Conservation (phyloP, 2,329 filamentous ascomycete genomes). For the Aspergillus bombycis region DNA sequence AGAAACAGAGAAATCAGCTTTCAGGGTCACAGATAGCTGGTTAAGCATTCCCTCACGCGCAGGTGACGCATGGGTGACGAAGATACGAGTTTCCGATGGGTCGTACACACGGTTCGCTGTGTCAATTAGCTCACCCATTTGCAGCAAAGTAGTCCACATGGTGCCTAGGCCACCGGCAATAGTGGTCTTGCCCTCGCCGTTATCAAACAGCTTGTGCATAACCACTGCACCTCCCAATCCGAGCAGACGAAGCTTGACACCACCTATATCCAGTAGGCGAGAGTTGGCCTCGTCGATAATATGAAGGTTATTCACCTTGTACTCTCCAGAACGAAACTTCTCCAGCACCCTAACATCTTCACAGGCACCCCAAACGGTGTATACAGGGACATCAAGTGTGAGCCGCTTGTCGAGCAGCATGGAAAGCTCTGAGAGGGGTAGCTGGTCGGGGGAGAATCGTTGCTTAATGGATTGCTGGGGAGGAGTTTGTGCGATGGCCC, state of each 20-base stretch:
- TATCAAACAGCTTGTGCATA: constrained; percentile 99
- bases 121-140: constrained; percentile 98
- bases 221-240: constrained; percentile 95
- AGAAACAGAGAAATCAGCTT: constrained; percentile 97
- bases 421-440: constrained; percentile 90
- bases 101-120: constrained; percentile 98
- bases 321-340: constrained; percentile 95
- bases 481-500: constrained; percentile 67
- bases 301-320: constrained; percentile 95
- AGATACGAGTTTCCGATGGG: constrained; percentile 93
- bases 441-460: constrained; percentile 76
- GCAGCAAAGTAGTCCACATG: constrained; percentile 98
- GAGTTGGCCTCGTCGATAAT: constrained; percentile 99
- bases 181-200: constrained; percentile 94
- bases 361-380: constrained; percentile 98
- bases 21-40: constrained; percentile 94
- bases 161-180: constrained; percentile 98
- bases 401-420: constrained; percentile 85
- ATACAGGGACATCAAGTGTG: constrained; percentile 93
- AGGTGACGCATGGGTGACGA: constrained; percentile 95
- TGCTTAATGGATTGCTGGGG: constrained; percentile 74
- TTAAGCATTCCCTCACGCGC: constrained; percentile 96
- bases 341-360: constrained; percentile 97
- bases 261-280: constrained; percentile 89
- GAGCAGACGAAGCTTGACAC: constrained; percentile 91